Evolutionary conservation across 164 flowering plant species (phyloP).

Genomic region (Santalum album): DNA sequence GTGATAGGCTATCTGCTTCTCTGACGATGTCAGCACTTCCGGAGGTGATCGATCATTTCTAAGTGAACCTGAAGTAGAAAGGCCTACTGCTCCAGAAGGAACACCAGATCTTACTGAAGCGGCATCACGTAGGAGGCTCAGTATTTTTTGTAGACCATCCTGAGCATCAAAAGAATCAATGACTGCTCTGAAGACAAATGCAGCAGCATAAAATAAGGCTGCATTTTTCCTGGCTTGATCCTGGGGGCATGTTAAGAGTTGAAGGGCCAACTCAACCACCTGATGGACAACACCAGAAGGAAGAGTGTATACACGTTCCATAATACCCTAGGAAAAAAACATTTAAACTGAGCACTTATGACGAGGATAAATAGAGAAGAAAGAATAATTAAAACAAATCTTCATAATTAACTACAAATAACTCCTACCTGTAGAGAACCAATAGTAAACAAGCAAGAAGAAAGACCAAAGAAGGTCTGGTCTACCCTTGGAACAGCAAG

Average conservation of each 20-base stretch:
- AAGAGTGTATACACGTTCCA: slow-evolving; percentile 98
- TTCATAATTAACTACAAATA: not conserved
- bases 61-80: slow-evolving; percentile 39
- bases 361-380: not conserved
- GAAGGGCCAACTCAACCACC: slow-evolving; percentile 83
- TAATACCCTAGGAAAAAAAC: slow-evolving; percentile 59
- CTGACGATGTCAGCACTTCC: slow-evolving; percentile 78
- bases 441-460: slow-evolving; percentile 87
- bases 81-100: slow-evolving; percentile 50
- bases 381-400: not conserved
- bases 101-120: slow-evolving; percentile 86
- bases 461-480: slow-evolving; percentile 78
- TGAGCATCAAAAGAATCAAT: slow-evolving; percentile 89
- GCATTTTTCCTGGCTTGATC: slow-evolving; percentile 92
- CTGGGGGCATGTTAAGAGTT: slow-evolving; percentile 80
- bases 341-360: slow-evolving; percentile 1
- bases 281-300: slow-evolving; percentile 69
- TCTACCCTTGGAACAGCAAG: slow-evolving; percentile 67
- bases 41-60: slow-evolving; percentile 75
- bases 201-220: slow-evolving; percentile 80
- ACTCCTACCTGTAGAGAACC: slow-evolving; percentile 96
- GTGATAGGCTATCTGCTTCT: slow-evolving; percentile 92
- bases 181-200: slow-evolving; percentile 86
- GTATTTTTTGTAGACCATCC: slow-evolving; percentile 68
- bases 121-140: slow-evolving; percentile 68